Evolutionary conservation across 179 eudicot genomes (phyloP).

Genomic region (Patellifolia procumbens): DNA sequence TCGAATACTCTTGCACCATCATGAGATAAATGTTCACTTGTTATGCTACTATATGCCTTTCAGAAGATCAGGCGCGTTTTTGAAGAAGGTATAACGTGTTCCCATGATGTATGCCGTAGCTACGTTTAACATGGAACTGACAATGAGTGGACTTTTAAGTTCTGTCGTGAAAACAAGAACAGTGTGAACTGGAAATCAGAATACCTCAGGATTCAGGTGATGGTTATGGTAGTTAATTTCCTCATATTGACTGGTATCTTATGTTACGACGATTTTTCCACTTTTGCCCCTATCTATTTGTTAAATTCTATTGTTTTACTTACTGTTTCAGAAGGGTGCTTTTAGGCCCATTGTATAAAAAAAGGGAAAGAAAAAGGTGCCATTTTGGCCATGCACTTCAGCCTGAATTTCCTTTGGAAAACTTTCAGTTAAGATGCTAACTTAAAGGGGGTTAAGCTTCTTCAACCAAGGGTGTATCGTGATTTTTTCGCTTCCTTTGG

Average conservation of each 20-base stretch:
- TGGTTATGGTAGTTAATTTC: slow-evolving; percentile 29
- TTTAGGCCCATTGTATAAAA: slow-evolving; percentile 35
- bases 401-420: slow-evolving; percentile 4
- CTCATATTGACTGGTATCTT: slow-evolving; percentile 30
- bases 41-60: slow-evolving; percentile 7
- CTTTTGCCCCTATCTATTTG: slow-evolving; percentile 23
- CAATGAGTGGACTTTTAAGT: slow-evolving; percentile 24
- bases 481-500: slow-evolving; percentile 8
- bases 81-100: slow-evolving; percentile 12
- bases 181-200: slow-evolving; percentile 5
- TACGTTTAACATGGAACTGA: slow-evolving; percentile 28
- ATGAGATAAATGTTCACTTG: slow-evolving; percentile 12
- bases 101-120: slow-evolving; percentile 24
- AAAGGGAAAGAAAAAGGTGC: slow-evolving; percentile 5
- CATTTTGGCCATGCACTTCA: slow-evolving; percentile 19
- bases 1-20: slow-evolving; percentile 63
- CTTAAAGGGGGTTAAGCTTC: slow-evolving; percentile 16
- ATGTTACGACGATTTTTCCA: slow-evolving; percentile 23
- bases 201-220: slow-evolving; percentile 31
- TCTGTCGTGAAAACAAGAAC: slow-evolving; percentile 17
- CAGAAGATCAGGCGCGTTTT: slow-evolving; percentile 17
- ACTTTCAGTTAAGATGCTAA: slow-evolving; percentile 13
- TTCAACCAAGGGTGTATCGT: neutral
- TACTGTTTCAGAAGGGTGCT: slow-evolving; percentile 17
- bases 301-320: slow-evolving; percentile 26